Evolutionary conservation across 495 filamentous ascomycete species (phyloP), one percentile per base, ranked within the genome.

Genomic region (Podospora didyma): DNA sequence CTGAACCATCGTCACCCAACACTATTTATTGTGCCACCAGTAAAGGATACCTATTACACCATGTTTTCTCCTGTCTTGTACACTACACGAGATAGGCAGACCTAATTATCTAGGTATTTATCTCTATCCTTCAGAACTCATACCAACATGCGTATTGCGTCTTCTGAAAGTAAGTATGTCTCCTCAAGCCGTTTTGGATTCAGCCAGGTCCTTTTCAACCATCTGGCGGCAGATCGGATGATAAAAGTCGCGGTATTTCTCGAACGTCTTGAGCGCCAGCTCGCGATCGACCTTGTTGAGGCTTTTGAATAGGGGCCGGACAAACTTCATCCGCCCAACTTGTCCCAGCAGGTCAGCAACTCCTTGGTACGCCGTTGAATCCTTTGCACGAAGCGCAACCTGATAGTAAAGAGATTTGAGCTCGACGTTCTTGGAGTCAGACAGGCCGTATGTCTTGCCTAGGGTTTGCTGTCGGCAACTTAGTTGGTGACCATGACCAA

Each of bases 281-380:
- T 83, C 71, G 28, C 82, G 76, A 74, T 96, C 87, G 2, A 86
- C 79, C 62, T 84, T 82, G 61, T 86, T 86, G 61, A 97, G 73
- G 53, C 80, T 75, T 59, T 85, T 81, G 75, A 84, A 94, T 69
- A 98, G 70, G 50, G 92, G 89, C 57, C 91, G 80, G 52, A 96
- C 91, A 70, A 93, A 97, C 80, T 98, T 98, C 93, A 98, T 96
- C 49, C 94, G 82, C 4, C 93, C 93, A 58, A 96, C 90, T 16
- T 78, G 79, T 3, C 89, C 87, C 37, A 97, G 75, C 16, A 96
- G 76, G 49, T 89, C 84, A 6, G 85, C 85, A 0, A 90, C 82
- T 0, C 86, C 83, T 39, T 82, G 68, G 60, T 91, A 87, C 2
- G 88, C 77, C 26, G 69, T 81, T 58, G 78, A 69, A 60, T 88